phyloP scores from a whole-genome alignment of 2,329 filamentous ascomycete genomes.

The Lecanicillium sp. region DNA sequence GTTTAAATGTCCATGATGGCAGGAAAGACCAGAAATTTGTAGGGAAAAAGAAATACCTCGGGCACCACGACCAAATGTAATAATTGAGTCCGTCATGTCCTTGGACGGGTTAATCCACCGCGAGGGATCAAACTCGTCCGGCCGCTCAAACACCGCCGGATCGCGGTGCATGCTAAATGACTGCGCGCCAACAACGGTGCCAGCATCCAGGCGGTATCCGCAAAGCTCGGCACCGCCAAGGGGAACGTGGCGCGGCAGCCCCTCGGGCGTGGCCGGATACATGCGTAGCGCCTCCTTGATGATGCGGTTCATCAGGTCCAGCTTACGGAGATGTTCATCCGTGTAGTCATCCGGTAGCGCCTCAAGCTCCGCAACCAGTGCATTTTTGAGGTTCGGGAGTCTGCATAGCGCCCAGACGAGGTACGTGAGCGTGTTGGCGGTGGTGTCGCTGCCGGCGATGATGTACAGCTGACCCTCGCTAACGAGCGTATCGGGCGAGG shows the following conservation, averaged over 20 bases:
- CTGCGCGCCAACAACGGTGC: constrained; percentile 35
- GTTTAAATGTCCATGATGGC: too few relatives aligned
- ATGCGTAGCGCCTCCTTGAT: constrained; percentile 41
- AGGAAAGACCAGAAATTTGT: background rate
- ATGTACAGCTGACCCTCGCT: constrained; percentile 39
- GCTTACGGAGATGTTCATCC: constrained; percentile 18
- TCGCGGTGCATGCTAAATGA: constrained; percentile 42
- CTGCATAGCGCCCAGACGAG: constrained; percentile 34
- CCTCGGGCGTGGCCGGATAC: constrained; percentile 33
- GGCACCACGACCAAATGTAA: constrained; percentile 48
- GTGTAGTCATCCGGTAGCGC: constrained; percentile 24
- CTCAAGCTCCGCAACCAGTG: constrained; percentile 30
- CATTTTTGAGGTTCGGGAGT: constrained; percentile 22
- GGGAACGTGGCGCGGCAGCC: constrained; percentile 36
- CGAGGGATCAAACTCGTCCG: constrained; percentile 27
- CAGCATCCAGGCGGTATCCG: constrained; percentile 34
- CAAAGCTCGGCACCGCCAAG: constrained; percentile 31
- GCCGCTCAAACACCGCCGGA: constrained; percentile 33
- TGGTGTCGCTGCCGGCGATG: constrained; percentile 47
- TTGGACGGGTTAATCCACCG: constrained; percentile 31
- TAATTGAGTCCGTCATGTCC: constrained; percentile 41
- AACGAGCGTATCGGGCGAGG: constrained; percentile 27
- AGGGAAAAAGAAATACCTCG: constrained; percentile 26
- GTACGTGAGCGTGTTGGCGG: constrained; percentile 43
- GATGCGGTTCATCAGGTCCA: constrained; percentile 36